These are phyloP conservation scores for Avicennia marina DNA, from an alignment of 257 asterid species.

Conservation along the genomic window DNA sequence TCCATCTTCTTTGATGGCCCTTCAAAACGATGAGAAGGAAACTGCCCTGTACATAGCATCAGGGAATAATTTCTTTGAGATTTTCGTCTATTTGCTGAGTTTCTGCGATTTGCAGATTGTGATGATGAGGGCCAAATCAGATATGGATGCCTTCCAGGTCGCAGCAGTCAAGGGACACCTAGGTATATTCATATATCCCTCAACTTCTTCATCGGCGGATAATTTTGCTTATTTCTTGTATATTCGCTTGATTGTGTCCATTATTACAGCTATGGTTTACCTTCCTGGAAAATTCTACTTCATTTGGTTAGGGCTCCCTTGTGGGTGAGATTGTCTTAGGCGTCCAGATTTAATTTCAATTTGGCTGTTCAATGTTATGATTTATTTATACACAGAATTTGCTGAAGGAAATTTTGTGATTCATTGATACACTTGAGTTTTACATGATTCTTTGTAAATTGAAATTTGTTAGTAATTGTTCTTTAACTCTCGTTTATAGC, in stretches of 20 bases:
- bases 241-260: neutral
- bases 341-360: slow-evolving; percentile 1
- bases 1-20: slow-evolving; percentile 51
- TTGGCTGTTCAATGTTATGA: neutral
- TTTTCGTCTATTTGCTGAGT: slow-evolving; percentile 51
- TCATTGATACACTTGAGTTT: neutral
- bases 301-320: neutral
- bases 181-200: slow-evolving; percentile 33
- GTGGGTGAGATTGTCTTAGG: no score
- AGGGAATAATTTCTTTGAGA: slow-evolving; percentile 47
- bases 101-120: slow-evolving; percentile 66
- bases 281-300: neutral
- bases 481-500: neutral
- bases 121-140: slow-evolving; percentile 68
- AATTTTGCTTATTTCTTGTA: neutral
- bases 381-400: neutral
- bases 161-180: slow-evolving; percentile 82
- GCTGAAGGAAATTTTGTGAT: neutral
- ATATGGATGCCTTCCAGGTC: slow-evolving; percentile 71
- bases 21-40: slow-evolving; percentile 72
- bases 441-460: neutral
- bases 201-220: neutral
- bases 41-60: slow-evolving; percentile 80
- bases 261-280: neutral
- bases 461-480: neutral